A percentile compares a stretch with the other conserved stretches of the same genome.
phyloP scores from a whole-genome alignment of 1,284 basidiomycete genomes.

The Apiotrichum gracile region DNA sequence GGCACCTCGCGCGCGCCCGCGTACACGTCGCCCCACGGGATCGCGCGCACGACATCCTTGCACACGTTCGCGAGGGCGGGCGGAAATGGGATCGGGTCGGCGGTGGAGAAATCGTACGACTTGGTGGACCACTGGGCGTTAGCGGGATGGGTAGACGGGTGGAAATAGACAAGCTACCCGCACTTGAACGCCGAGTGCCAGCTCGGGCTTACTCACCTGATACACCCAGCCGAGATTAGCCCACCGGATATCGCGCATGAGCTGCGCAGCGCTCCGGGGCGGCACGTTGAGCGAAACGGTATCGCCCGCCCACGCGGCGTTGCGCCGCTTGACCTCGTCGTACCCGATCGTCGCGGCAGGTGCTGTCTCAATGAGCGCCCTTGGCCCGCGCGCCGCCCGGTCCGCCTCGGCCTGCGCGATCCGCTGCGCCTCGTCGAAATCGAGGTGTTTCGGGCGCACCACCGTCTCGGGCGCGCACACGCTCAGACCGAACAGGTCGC shows the following conservation, averaged over 20 bases:
- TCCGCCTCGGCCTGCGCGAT: not conserved
- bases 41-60: slow-evolving; percentile 54
- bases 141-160: not conserved
- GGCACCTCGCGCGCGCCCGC: slow-evolving; percentile 43
- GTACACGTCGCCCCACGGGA: slow-evolving; percentile 68
- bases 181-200: no score
- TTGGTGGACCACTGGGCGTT: slow-evolving; percentile 79
- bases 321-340: slow-evolving; percentile 36
- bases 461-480: slow-evolving; percentile 30
- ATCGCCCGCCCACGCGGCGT: slow-evolving; percentile 33
- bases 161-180: no score
- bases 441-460: slow-evolving; percentile 23
- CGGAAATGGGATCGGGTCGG: slow-evolving; percentile 59
- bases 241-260: slow-evolving; percentile 75
- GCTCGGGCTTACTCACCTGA: slow-evolving; percentile 36
- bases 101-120: slow-evolving; percentile 69
- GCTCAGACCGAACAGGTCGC: slow-evolving; percentile 52
- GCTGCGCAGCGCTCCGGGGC: slow-evolving; percentile 58
- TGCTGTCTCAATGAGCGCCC: slow-evolving; percentile 31
- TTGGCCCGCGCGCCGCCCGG: not conserved
- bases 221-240: slow-evolving; percentile 89
- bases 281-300: slow-evolving; percentile 47
- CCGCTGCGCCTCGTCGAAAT: slow-evolving; percentile 4
- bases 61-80: slow-evolving; percentile 57
- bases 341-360: slow-evolving; percentile 36